Conservation (phyloP, 352 stramenopile genomes). For the Elongisporangium anandrum region DNA sequence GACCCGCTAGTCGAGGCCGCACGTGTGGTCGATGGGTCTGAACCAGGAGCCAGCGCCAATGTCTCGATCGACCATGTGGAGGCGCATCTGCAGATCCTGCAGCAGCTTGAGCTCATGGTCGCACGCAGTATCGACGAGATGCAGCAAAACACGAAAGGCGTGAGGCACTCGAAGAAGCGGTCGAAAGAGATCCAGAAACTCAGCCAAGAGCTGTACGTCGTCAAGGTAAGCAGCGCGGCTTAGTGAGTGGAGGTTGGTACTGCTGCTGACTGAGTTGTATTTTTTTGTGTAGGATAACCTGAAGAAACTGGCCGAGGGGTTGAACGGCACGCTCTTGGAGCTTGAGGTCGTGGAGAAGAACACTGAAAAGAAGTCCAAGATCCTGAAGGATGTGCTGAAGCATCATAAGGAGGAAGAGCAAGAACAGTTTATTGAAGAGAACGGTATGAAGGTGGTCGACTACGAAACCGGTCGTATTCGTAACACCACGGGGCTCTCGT, state of each 20-base stretch:
- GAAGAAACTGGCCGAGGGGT: constrained; percentile 54
- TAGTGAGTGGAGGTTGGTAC: too few species aligned
- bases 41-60: constrained; percentile 18
- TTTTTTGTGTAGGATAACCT: constrained; percentile 41
- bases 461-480: constrained; percentile 80
- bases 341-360: constrained; percentile 82
- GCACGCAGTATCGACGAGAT: constrained; percentile 59
- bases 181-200: constrained; percentile 21
- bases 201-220: constrained; percentile 34
- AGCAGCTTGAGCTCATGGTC: constrained; percentile 64
- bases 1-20: neutral
- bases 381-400: constrained; percentile 68
- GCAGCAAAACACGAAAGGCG: constrained; percentile 18
- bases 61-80: constrained; percentile 76
- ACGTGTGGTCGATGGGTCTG: neutral
- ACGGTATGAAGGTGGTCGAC: constrained; percentile 77
- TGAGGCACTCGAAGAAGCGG: constrained; percentile 20
- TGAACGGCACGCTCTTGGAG: constrained; percentile 75
- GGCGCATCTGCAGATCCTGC: constrained; percentile 68
- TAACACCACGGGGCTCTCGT: constrained; percentile 66
- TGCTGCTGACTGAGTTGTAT: neutral
- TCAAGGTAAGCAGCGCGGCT: constrained; percentile 14
- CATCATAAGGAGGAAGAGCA: constrained; percentile 76
- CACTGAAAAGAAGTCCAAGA: constrained; percentile 72
- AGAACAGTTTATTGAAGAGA: constrained; percentile 73